Evolutionary conservation across 75 land plant species (phyloP).

Genomic region (Isoetes taiwanensis): DNA sequence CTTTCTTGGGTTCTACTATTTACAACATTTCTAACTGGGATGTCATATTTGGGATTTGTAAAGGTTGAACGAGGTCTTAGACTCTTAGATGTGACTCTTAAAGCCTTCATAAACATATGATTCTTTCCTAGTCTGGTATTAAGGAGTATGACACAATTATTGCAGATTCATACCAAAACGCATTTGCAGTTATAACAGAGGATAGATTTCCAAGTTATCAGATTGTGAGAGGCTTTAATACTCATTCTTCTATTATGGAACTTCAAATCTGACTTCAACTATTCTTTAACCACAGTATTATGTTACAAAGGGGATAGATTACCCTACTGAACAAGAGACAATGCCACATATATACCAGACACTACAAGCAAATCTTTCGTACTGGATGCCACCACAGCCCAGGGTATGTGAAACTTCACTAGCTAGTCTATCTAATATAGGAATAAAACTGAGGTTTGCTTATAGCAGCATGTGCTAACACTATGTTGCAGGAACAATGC

Average conservation of each 20-base stretch:
- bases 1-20: constrained; percentile 17
- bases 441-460: too few relatives aligned
- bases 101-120: constrained; percentile 5
- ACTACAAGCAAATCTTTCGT: background rate
- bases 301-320: background rate
- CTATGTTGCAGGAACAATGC: too few relatives aligned
- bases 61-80: constrained; percentile 32
- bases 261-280: too few relatives aligned
- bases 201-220: constrained; percentile 26
- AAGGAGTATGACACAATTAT: too few relatives aligned
- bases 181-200: constrained; percentile 27
- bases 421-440: too few relatives aligned
- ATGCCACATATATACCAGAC: background rate
- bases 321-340: background rate
- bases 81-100: constrained; percentile 32
- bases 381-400: background rate
- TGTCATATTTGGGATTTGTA: constrained; percentile 25
- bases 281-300: background rate
- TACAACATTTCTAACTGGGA: constrained; percentile 12
- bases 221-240: constrained; percentile 16
- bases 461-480: too few relatives aligned
- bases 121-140: too few relatives aligned
- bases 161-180: constrained; percentile 35
- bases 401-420: too few relatives aligned
- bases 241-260: background rate